Percentiles rank a stretch among this genome's conserved stretches.
Evolutionary conservation across 176 grass and related monocot species (phyloP).

Genomic region (Hordeum vulgare): DNA sequence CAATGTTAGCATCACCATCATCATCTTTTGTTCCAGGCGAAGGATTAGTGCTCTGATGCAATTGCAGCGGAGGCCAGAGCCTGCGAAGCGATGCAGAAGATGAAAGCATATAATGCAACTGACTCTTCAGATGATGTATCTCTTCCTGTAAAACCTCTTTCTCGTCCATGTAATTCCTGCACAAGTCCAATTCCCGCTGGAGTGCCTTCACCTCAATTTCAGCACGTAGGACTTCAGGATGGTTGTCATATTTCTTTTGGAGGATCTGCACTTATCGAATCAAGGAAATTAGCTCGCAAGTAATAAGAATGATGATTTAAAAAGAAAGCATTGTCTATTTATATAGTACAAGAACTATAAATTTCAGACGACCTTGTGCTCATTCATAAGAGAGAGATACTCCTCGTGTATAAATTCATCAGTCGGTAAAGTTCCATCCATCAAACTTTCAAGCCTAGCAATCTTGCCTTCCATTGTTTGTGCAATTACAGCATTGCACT

Average conservation of each 20-base stretch:
- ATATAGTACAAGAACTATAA: not conserved
- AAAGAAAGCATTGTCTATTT: not conserved
- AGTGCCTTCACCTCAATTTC: constrained; percentile 80
- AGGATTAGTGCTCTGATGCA: constrained; percentile 28
- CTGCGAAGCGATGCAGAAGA: constrained; percentile 40
- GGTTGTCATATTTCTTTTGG: constrained; percentile 79
- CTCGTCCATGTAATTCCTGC: constrained; percentile 64
- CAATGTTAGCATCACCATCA: constrained; percentile 31
- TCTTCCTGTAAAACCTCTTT: constrained; percentile 82
- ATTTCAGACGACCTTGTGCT: constrained; percentile 60
- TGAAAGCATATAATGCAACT: constrained; percentile 71
- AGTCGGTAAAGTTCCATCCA: constrained; percentile 92
- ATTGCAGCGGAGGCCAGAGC: constrained; percentile 25
- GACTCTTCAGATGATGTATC: constrained; percentile 81
- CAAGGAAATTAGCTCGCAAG: constrained; percentile 18
- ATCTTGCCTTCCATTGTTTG: constrained; percentile 94
- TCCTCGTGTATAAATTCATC: constrained; percentile 93
- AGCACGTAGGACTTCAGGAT: constrained; percentile 60
- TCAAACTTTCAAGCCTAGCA: constrained; percentile 89
- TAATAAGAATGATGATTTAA: not conserved
- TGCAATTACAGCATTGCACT: constrained; percentile 94
- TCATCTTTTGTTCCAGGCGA: constrained; percentile 44
- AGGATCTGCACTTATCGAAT: constrained; percentile 52
- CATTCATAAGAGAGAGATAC: constrained; percentile 75
- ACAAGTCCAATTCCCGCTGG: constrained; percentile 64